phyloP scores from a whole-genome alignment of 129 eudicot genomes.

The Smallanthus sonchifolius region DNA sequence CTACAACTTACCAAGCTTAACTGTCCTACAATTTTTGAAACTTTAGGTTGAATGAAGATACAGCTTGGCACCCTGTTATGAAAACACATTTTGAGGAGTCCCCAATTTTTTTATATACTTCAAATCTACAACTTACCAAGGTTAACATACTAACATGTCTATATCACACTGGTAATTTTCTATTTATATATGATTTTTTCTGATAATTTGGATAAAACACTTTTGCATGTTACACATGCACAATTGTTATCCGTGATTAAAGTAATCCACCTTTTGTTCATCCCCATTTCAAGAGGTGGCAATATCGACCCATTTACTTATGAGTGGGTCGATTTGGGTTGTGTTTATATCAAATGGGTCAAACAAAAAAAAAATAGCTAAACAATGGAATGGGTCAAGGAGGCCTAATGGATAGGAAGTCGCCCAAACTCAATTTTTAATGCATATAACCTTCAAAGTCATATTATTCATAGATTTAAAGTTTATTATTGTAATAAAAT shows the following conservation, averaged over 20 bases:
- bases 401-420: neutral
- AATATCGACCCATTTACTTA: constrained; percentile 1
- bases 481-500: neutral
- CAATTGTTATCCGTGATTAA: neutral
- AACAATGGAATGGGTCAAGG: neutral
- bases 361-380: neutral
- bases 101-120: constrained; percentile 23
- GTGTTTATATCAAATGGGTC: neutral
- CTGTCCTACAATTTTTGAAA: neutral
- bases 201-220: neutral
- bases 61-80: constrained; percentile 91
- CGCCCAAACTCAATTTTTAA: neutral
- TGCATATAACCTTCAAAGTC: neutral
- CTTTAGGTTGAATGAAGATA: constrained; percentile 77
- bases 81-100: constrained; percentile 46
- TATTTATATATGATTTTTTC: neutral
- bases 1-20: constrained; percentile 8
- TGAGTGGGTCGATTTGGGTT: neutral
- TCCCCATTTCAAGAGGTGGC: constrained; percentile 5
- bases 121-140: constrained; percentile 7
- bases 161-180: constrained; percentile 81
- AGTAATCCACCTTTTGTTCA: constrained; percentile 6
- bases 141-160: constrained; percentile 53
- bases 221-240: constrained; percentile 8
- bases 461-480: neutral